A percentile compares a stretch with the other conserved stretches of the same genome.
Conservation (phyloP, 116 monocot species). For the Posidonia oceanica region DNA sequence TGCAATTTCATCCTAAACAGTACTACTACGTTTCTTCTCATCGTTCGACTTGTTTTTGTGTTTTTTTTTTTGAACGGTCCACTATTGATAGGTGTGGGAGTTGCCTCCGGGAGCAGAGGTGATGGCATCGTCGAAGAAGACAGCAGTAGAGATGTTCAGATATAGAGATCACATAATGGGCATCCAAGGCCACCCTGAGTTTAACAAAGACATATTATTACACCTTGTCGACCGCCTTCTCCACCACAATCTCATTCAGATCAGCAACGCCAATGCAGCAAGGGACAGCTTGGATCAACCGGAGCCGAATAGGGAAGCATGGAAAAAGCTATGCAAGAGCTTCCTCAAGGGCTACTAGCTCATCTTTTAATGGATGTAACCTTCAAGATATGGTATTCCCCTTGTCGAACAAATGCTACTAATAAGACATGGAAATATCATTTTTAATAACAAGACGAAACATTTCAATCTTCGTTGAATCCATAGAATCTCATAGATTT, state of each 20-base stretch:
- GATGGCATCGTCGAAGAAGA: conserved; percentile 58
- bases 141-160: conserved; percentile 63
- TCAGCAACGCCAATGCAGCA: conserved; percentile 19
- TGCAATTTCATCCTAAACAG: neutral
- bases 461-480: too few relatives aligned
- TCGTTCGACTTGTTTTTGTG: too few relatives aligned
- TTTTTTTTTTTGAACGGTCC: too few relatives aligned
- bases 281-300: conserved; percentile 15
- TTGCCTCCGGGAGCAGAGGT: conserved; percentile 53
- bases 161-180: conserved; percentile 64
- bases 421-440: too few relatives aligned
- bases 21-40: too few relatives aligned
- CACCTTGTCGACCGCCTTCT: conserved; percentile 53
- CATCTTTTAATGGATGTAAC: too few relatives aligned
- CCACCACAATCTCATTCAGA: conserved; percentile 41
- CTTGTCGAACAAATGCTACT: too few relatives aligned
- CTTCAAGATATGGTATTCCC: too few relatives aligned
- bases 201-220: conserved; percentile 59
- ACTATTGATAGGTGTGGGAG: conserved; percentile 40
- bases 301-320: conserved; percentile 25
- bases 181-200: conserved; percentile 85
- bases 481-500: too few relatives aligned
- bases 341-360: conserved; percentile 26
- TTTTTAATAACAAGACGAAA: too few relatives aligned
- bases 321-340: conserved; percentile 38